phyloP scores from a whole-genome alignment of 2,329 filamentous ascomycete species.

The Penicillium corylophilum region DNA sequence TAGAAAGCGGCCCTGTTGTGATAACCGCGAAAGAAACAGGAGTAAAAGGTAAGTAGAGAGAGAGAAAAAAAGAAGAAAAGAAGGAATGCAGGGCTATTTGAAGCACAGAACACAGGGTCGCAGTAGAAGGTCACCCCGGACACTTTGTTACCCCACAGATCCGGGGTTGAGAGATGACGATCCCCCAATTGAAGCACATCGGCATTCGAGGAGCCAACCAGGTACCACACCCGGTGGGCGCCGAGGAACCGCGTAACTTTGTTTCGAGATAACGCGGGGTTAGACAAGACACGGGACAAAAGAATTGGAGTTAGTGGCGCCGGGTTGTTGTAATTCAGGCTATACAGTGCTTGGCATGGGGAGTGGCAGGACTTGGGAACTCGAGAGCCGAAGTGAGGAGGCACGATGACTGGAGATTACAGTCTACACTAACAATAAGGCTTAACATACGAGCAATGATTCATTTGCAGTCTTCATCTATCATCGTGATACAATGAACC shows the following conservation, averaged over 20 bases:
- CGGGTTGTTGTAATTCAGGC: background rate
- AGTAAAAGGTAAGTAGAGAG: too few species aligned
- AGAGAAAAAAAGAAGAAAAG: background rate
- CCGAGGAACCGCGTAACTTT: background rate
- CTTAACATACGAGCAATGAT: background rate
- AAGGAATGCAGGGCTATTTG: background rate
- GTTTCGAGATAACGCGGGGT: background rate
- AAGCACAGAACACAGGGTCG: constrained; percentile 3
- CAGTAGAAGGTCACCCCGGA: constrained; percentile 10
- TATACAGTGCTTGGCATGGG: background rate
- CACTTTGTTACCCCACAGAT: background rate
- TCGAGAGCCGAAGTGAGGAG: background rate
- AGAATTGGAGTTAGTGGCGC: background rate
- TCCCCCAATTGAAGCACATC: background rate
- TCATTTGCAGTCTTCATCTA: constrained; percentile 7
- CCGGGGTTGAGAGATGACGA: background rate
- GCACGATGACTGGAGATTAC: too few species aligned
- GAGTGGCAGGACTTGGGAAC: background rate
- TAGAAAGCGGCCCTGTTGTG: too few species aligned
- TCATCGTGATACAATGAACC: background rate
- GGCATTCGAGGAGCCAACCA: background rate
- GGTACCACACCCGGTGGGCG: background rate
- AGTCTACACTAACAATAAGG: background rate
- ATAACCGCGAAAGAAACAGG: too few species aligned
- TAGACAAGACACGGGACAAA: background rate